Base-by-base conservation (phyloP, 345 rosid species). In the Viola odorata region DNA sequence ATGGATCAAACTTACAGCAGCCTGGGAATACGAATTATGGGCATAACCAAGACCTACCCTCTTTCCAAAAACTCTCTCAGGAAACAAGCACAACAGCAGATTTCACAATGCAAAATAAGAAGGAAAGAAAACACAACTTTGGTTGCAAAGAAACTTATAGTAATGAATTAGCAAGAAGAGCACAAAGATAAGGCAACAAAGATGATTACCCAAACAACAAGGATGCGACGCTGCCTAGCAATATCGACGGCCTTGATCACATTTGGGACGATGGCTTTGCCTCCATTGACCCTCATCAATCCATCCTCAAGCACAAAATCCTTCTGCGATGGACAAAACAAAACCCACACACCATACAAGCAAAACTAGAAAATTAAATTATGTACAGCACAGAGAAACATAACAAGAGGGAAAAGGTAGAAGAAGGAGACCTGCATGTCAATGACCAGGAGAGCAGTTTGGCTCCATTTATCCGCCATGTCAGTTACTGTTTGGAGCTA, bases 381-480 rank as follows among this genome's bases (percentile, higher is more conserved):
- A 59, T 0, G 36, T 6, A 54, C 3, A 48, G 4, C 8, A 15
- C 4, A 40, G n/a, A 45, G 14, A 5, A 45, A 32, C 15, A 56
- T 7, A 39, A 11, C 3, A 45, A 45, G 12, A 8, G 8, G 45
- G 12, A 23, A 44, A 15, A 41, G 44, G 1, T 39, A 53, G 36
- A 5, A 51, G 4, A 55, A 12, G 14, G 52, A 50, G 54, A 69
- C 98, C 96, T 89, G 98, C 98, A 91, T 91, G 81, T 89, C 98
- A 69, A 89, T 91, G 36, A 91, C 95, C 6, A 89, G 81, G 4
- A 91, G 91, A 74, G 88, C 96, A 40, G 91, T 84, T 53, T 79
- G 75, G 74, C 54, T 87, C 89, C 85, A 57, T 51, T 84, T 75
- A 51, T 76, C 78, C 0, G 73, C 81, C 98, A 65, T 56, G 57